These are phyloP conservation scores for Ceratobasidium sp. DNA, from an alignment of 1,284 basidiomycete genomes.

Conservation along the genomic window DNA sequence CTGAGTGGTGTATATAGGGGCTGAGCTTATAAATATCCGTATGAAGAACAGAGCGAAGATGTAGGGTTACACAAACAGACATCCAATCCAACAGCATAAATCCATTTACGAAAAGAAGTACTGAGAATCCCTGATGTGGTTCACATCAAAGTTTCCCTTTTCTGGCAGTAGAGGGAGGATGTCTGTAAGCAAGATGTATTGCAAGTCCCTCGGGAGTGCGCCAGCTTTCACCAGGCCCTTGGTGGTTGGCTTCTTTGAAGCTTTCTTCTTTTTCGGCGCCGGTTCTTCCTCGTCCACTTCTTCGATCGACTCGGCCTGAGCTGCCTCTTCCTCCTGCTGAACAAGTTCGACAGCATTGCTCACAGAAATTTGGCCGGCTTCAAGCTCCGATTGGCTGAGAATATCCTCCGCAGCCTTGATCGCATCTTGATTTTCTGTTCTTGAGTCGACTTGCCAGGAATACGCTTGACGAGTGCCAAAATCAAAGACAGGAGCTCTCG, in stretches of 20 bases:
- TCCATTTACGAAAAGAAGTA: slow-evolving; percentile 87
- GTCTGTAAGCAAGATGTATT: slow-evolving; percentile 78
- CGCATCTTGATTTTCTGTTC: slow-evolving; percentile 9
- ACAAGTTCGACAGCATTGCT: slow-evolving; percentile 34
- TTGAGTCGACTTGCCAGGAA: slow-evolving; percentile 12
- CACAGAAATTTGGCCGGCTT: slow-evolving; percentile 26
- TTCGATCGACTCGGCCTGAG: slow-evolving; percentile 39
- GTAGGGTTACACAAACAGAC: slow-evolving; percentile 12
- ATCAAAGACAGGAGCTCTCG: slow-evolving; percentile 44
- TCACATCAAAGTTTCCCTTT: slow-evolving; percentile 90
- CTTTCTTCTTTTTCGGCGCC: slow-evolving; percentile 42
- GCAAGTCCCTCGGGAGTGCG: slow-evolving; percentile 46
- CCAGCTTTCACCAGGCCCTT: slow-evolving; percentile 12
- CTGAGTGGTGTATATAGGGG: slow-evolving; percentile 36
- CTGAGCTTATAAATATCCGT: slow-evolving; percentile 1
- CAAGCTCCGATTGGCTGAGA: slow-evolving; percentile 40
- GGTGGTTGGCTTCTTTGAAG: neutral
- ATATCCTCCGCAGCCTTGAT: slow-evolving; percentile 23
- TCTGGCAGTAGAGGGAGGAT: slow-evolving; percentile 83
- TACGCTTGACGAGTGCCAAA: slow-evolving; percentile 11
- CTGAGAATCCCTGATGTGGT: slow-evolving; percentile 77
- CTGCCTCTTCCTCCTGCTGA: slow-evolving; percentile 4
- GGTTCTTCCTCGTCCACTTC: slow-evolving; percentile 46
- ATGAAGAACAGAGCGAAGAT: slow-evolving; percentile 21
- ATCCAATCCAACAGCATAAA: slow-evolving; percentile 15